Conservation (phyloP, 2,329 filamentous ascomycete species). For the Neofusicoccum umdonicola region DNA sequence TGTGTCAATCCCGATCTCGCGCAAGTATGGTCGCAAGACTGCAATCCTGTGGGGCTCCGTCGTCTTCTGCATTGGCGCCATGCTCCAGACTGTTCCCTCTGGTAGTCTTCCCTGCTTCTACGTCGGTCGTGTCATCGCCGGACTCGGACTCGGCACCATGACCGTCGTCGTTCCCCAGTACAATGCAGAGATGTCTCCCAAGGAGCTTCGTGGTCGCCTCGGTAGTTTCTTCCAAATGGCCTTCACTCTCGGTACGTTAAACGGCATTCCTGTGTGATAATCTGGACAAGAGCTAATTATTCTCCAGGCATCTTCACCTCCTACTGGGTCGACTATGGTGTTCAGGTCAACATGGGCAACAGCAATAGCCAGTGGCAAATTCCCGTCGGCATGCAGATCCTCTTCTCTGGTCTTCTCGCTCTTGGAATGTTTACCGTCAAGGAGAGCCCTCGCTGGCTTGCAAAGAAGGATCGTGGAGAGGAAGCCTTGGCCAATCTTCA, state of each 20-base stretch:
- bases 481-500: conserved; percentile 52
- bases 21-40: conserved; percentile 45
- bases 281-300: background rate
- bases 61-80: conserved; percentile 40
- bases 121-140: conserved; percentile 64
- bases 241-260: conserved; percentile 43
- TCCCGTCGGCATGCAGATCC: conserved; percentile 46
- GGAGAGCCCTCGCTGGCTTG: conserved; percentile 64
- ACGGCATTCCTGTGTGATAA: background rate
- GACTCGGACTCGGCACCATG: conserved; percentile 40
- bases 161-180: conserved; percentile 47
- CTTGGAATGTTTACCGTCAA: conserved; percentile 29
- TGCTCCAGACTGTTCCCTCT: conserved; percentile 49
- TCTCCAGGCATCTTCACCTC: conserved; percentile 43
- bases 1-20: conserved; percentile 50
- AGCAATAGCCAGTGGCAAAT: conserved; percentile 53
- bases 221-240: conserved; percentile 52
- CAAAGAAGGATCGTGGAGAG: conserved; percentile 62
- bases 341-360: conserved; percentile 33
- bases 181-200: conserved; percentile 47
- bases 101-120: conserved; percentile 43
- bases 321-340: conserved; percentile 56
- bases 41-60: conserved; percentile 47
- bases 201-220: conserved; percentile 44
- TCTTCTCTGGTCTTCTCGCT: conserved; percentile 32